phyloP scores from a whole-genome alignment of 768 basidiomycete species.

The Podaxis sp. region DNA sequence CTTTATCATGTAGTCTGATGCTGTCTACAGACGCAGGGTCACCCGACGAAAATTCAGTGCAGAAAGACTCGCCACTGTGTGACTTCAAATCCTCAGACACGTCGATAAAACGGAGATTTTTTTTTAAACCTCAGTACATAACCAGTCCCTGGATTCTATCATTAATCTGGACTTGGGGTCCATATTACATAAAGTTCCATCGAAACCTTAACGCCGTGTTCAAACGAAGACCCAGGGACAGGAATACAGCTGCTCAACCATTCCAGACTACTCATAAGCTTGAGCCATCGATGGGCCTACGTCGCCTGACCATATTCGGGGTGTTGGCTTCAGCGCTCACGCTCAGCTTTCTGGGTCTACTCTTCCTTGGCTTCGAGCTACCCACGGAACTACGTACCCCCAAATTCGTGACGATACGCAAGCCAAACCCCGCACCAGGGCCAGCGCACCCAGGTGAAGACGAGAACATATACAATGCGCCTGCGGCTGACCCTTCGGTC shows the following conservation, averaged over 20 bases:
- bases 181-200: no score
- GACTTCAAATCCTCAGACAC: no score
- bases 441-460: neutral
- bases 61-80: no score
- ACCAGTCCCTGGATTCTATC: no score
- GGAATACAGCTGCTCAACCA: neutral
- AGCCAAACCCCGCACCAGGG: neutral
- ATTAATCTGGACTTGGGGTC: no score
- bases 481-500: neutral
- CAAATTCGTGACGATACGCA: neutral
- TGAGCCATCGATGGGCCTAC: neutral
- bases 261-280: neutral
- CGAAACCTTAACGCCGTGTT: no score
- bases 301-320: neutral
- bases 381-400: neutral
- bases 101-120: no score
- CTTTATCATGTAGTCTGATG: no score
- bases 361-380: slow-evolving; percentile 12
- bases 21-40: no score
- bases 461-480: neutral
- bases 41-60: no score
- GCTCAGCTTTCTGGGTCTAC: neutral
- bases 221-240: no score
- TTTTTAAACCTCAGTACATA: no score
- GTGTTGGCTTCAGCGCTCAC: neutral